Evolutionary conservation across 2,329 filamentous ascomycete species (phyloP).

Genomic region (Penicillium griseofulvum): DNA sequence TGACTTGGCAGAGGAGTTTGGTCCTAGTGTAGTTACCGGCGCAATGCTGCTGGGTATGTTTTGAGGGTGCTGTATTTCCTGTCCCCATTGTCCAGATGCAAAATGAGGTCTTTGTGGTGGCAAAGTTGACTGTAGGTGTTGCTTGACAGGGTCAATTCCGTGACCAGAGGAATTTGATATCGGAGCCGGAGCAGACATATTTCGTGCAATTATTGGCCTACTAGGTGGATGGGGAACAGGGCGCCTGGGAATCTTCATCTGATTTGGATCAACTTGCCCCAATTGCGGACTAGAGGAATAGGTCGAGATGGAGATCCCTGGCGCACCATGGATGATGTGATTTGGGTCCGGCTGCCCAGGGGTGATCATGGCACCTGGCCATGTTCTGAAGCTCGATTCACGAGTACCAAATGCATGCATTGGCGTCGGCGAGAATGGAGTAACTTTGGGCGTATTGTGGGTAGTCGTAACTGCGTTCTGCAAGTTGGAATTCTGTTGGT

Average conservation of each 20-base stretch:
- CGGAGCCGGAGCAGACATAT: too few species aligned
- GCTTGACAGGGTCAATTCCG: too few species aligned
- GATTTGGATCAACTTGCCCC: not conserved
- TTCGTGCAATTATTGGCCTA: too few species aligned
- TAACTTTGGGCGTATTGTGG: not conserved
- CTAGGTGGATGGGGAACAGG: not conserved
- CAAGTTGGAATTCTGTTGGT: not conserved
- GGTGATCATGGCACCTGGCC: not conserved
- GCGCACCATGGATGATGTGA: too few species aligned
- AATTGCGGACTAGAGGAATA: not conserved
- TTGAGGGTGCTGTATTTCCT: not conserved
- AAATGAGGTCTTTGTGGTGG: not conserved
- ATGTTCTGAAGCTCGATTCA: not conserved
- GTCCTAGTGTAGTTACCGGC: not conserved
- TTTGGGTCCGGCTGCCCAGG: not conserved
- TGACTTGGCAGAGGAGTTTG: not conserved
- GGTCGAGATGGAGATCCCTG: too few species aligned
- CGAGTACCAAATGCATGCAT: not conserved
- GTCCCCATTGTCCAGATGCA: not conserved
- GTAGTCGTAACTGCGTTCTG: not conserved
- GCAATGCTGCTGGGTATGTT: not conserved
- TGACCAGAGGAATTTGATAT: too few species aligned
- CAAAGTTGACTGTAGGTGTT: too few species aligned
- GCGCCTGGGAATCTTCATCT: not conserved
- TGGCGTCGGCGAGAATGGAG: too few species aligned